Evolutionary conservation across 2,329 filamentous ascomycete species (phyloP), one percentile per base, ranked within the genome.

Genomic region (Fusarium nelsonii): DNA sequence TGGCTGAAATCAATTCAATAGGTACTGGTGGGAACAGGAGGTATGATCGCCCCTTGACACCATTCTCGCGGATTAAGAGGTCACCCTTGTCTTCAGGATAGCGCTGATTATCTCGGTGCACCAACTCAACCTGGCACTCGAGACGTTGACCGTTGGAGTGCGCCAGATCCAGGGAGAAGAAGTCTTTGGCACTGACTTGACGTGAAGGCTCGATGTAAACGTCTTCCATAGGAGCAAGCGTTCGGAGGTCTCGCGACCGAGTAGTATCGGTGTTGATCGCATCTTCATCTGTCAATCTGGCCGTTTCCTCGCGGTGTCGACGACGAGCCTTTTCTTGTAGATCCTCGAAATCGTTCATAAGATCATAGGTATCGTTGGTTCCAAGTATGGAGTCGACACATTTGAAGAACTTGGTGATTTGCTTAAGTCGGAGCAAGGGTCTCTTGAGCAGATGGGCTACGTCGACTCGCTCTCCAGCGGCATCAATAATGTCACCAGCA

Each of bases 401-500:
- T 79, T 91, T 93, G 74, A 97, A 88, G 37, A 93, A 91, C 78
- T 94, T 97, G 43, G 90, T 85, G 65, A 99, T 88, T 78, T 94
- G 92, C 78, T 97, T 97, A 64, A 97, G 83, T 46, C 96, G 88
- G 23, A 97, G 90, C 41, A 99, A 81, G 1, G 96, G 96, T 55
- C 95, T 85, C 80, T 97, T 97, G 53, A 99, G 84, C 45, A 99
- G 84, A 79, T 96, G 97, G 9, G 94, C 94, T 48, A 99, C 96
- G 77, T 98, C 96, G 10, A 97, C 94, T 52, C 93, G 89, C 78
- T 97, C 93, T 14, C 95, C 96, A 67, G 95, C 87, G 34, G 88
- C 88, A 70, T 94, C 89, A 50, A 90, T 76, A 15, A 92, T 84
- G 71, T 91, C 90, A 23, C 91, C 90, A 56, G 90, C 83, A 59